Conservation (phyloP, 2,329 filamentous ascomycete genomes). For the Aureobasidium sp. region DNA sequence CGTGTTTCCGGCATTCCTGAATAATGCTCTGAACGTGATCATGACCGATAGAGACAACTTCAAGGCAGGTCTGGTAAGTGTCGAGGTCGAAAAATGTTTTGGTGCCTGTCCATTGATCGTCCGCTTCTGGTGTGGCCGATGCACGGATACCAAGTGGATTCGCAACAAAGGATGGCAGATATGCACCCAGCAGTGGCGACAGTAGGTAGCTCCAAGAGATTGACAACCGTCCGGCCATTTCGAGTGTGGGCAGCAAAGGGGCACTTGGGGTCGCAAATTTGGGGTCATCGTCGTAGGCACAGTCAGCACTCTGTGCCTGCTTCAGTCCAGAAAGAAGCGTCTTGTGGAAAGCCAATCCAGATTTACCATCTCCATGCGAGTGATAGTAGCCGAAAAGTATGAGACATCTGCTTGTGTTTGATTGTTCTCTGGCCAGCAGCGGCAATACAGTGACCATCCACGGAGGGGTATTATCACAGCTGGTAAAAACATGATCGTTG, state of each 20-base stretch:
- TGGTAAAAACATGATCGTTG: slow-evolving; percentile 19
- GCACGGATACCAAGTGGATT: slow-evolving; percentile 28
- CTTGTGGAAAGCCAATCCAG: slow-evolving; percentile 37
- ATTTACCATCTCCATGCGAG: slow-evolving; percentile 38
- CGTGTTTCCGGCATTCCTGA: slow-evolving; percentile 26
- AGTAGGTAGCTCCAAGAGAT: slow-evolving; percentile 43
- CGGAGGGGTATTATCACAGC: slow-evolving; percentile 29
- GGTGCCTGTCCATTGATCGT: slow-evolving; percentile 30
- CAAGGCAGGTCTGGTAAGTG: slow-evolving; percentile 27
- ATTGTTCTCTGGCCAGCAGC: slow-evolving; percentile 14
- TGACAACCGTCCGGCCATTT: slow-evolving; percentile 32
- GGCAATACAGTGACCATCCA: slow-evolving; percentile 39
- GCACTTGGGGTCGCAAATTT: slow-evolving; percentile 17
- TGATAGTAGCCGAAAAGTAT: slow-evolving; percentile 41
- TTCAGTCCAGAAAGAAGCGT: slow-evolving; percentile 30
- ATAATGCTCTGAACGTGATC: slow-evolving; percentile 26
- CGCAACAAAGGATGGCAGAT: slow-evolving; percentile 32
- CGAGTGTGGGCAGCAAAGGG: slow-evolving; percentile 32
- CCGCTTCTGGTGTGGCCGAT: slow-evolving; percentile 24
- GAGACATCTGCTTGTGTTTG: slow-evolving; percentile 23
- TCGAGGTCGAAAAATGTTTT: slow-evolving; percentile 24
- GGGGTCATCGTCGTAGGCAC: background rate
- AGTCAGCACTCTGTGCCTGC: background rate
- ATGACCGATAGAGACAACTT: slow-evolving; percentile 28
- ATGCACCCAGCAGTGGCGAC: slow-evolving; percentile 31